Conservation (phyloP, 306 rosid species). For the Pyrus pyrifolia region DNA sequence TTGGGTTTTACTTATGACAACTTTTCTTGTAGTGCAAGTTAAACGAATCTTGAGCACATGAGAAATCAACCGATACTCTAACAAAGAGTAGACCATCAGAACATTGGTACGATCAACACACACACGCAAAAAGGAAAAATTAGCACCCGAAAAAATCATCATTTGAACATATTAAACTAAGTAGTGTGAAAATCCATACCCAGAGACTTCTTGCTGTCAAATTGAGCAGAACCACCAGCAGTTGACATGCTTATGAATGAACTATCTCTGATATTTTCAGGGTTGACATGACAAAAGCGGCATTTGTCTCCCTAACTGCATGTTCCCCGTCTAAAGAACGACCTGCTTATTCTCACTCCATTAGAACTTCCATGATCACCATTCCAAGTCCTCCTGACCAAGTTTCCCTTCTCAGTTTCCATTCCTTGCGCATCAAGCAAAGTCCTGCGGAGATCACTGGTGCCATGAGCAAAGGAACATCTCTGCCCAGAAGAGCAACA, state of each 20-base stretch:
- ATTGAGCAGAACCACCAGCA: constrained; percentile 2
- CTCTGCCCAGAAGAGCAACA: constrained; percentile 7
- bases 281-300: constrained; percentile 31
- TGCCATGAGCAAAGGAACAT: constrained; percentile 31
- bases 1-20: too few species aligned
- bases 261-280: background rate
- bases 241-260: background rate
- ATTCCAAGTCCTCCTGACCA: background rate
- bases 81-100: background rate
- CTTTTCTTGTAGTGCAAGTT: too few species aligned
- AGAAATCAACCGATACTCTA: background rate
- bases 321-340: constrained; percentile 10
- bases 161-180: background rate
- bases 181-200: constrained; percentile 6
- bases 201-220: background rate
- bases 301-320: constrained; percentile 35
- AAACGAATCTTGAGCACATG: background rate
- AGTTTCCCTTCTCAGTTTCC: background rate
- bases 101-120: background rate
- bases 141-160: background rate
- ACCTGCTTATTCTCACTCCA: constrained; percentile 18
- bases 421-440: background rate
- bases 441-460: constrained; percentile 11
- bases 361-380: background rate
- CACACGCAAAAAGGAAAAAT: background rate